Evolutionary conservation across 2,329 filamentous ascomycete genomes (phyloP), one percentile per base, ranked within the genome.

Genomic region (Bertia moriformis): DNA sequence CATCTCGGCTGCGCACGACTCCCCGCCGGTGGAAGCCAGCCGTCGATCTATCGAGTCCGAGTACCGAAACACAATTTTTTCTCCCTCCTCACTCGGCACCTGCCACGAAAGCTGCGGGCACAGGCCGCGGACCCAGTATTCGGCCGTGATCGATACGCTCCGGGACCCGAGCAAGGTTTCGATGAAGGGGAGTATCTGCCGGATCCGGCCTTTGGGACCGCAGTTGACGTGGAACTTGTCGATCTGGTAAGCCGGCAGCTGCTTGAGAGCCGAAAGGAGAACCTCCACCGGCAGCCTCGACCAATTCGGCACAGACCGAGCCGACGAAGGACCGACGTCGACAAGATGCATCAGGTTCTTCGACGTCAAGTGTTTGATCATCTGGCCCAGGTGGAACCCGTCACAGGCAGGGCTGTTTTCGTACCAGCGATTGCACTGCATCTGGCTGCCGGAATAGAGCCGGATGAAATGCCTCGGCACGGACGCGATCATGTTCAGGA

Each of bases 321-420:
- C 50, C 1, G 68, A 69, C 2, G 53, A 48, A 1, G 69, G 61
- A 24, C 67, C 65, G 44, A 73, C 74, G 50, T 75, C 69, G 4
- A 69, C 61, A 1, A 84, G 57, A 27, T 67, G 70, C 3, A 85
- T 50, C 0, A 83, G 69, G 19, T 69, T 66, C 45, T 74, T 73
- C 45, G 67, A 66, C 13, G 65, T 59, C 24, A 87, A 69, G 55
- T 87, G 87, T 46, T 75, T 76, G 45, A 85, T 58, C 66, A 83
- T 83, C 57, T 87, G 80, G 17, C 82, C 83, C 1, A 88, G 69
- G 56, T 88, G 83, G 50, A 81, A 88, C 2, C 75, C 78, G 58
- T 88, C 83, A 54, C 83, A 87, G 32, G 80, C 73, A 2, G 69
- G 58, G 44, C 75, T 82, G 2, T 74, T 77, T 49, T 84, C 80